A percentile compares a stretch with the other conserved stretches of the same genome.
These are phyloP conservation scores for Sodiomyces alkalinus DNA, from an alignment of 2,329 filamentous ascomycete species.

Conservation along the genomic window DNA sequence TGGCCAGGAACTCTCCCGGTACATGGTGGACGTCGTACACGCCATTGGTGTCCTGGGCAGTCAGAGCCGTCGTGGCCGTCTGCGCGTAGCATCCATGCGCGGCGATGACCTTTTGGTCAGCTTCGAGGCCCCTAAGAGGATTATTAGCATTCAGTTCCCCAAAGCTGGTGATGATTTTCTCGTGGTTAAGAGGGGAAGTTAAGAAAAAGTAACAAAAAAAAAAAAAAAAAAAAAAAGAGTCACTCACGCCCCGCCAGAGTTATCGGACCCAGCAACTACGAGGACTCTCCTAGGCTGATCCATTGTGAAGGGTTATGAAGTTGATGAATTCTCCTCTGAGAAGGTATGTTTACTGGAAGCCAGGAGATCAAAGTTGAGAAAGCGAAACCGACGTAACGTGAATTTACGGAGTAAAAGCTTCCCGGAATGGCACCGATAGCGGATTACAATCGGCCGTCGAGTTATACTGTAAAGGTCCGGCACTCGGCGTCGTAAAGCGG, in stretches of 20 bases:
- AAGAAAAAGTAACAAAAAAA: background rate
- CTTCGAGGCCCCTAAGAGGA: slow-evolving; percentile 91
- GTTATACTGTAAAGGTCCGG: too few relatives aligned
- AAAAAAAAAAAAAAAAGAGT: background rate
- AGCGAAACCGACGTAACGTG: background rate
- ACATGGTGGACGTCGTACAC: slow-evolving; percentile 69
- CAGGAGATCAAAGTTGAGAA: too few relatives aligned
- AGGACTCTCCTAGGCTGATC: slow-evolving; percentile 39
- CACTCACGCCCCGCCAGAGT: slow-evolving; percentile 71
- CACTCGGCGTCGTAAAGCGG: too few relatives aligned
- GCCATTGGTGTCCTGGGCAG: slow-evolving; percentile 85
- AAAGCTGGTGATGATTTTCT: too few relatives aligned
- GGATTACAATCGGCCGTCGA: too few relatives aligned
- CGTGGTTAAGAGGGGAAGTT: too few relatives aligned
- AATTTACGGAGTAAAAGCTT: too few relatives aligned
- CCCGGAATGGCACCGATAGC: too few relatives aligned
- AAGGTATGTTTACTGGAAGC: too few relatives aligned
- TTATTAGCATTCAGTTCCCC: too few relatives aligned
- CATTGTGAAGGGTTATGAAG: too few relatives aligned
- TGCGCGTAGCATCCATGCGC: slow-evolving; percentile 91
- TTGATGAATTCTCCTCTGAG: too few relatives aligned
- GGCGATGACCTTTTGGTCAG: slow-evolving; percentile 87
- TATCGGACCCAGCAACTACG: slow-evolving; percentile 78
- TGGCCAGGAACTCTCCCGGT: slow-evolving; percentile 62
- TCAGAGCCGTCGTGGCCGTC: slow-evolving; percentile 88